phyloP scores from a whole-genome alignment of 148 eudicot species.

The Amaranthus hypochondriacus region DNA sequence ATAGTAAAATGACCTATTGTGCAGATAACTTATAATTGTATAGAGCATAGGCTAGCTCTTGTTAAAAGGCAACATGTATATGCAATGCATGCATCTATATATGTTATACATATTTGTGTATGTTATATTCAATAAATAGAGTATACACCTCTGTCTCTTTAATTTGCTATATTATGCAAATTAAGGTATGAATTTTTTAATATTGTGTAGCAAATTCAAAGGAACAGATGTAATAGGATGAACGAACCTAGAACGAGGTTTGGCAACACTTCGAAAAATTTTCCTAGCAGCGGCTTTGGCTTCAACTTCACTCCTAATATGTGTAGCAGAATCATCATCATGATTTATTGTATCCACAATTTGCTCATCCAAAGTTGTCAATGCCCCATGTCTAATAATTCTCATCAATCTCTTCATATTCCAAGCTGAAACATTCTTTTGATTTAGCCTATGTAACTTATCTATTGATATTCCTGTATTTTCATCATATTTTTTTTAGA shows the following conservation, averaged over 20 bases:
- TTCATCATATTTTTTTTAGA: constrained; percentile 42
- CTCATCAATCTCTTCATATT: constrained; percentile 83
- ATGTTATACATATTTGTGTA: no score
- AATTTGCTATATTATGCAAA: no score
- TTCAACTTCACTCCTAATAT: constrained; percentile 72
- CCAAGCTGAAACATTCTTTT: constrained; percentile 88
- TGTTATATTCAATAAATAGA: no score
- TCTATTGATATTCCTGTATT: constrained; percentile 42
- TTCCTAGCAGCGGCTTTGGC: constrained; percentile 89
- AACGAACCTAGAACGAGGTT: constrained; percentile 53
- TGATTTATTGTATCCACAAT: constrained; percentile 25
- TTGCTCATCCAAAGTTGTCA: constrained; percentile 73
- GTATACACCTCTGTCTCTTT: no score
- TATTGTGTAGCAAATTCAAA: no score
- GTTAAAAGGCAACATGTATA: no score
- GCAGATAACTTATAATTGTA: no score
- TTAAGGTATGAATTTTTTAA: no score
- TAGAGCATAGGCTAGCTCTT: no score
- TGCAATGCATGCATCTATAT: no score
- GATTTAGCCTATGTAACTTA: constrained; percentile 57
- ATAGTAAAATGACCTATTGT: no score
- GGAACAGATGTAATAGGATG: neutral
- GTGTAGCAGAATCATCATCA: constrained; percentile 48
- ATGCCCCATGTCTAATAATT: constrained; percentile 52
- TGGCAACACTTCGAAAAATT: constrained; percentile 77